Percentiles rank a stretch among this genome's conserved stretches.
Conservation (phyloP, 441 rosid species). For the Gossypium trilobum region DNA sequence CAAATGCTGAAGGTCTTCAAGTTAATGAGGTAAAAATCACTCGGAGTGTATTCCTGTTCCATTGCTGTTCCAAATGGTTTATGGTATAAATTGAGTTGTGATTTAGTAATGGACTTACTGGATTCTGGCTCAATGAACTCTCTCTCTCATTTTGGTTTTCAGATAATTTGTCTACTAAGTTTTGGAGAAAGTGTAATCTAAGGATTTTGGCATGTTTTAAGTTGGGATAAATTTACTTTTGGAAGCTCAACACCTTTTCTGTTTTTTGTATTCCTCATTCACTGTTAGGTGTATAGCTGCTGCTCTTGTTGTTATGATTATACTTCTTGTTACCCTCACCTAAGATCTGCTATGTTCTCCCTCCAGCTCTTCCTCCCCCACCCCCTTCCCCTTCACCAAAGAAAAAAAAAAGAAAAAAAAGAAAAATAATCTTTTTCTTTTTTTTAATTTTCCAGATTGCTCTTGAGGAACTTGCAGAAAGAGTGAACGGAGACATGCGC, state of each 20-base stretch:
- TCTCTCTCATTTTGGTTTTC: not conserved
- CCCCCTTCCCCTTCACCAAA: not conserved
- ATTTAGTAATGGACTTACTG: not conserved
- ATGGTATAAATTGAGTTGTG: not conserved
- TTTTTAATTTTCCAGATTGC: constrained; percentile 43
- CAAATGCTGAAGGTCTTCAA: constrained; percentile 74
- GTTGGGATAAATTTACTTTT: not conserved
- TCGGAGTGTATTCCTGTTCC: not conserved
- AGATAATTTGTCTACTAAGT: not conserved
- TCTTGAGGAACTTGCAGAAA: constrained; percentile 88
- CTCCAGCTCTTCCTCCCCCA: not conserved
- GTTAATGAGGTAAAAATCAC: constrained; percentile 51
- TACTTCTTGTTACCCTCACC: not conserved
- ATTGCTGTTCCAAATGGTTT: not conserved
- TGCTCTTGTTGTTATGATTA: not conserved
- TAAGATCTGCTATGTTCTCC: not conserved
- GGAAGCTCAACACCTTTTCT: not conserved
- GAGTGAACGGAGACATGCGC: constrained; percentile 92
- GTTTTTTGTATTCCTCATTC: not conserved
- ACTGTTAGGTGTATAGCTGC: not conserved
- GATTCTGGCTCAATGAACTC: not conserved
- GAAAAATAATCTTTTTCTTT: too few species aligned
- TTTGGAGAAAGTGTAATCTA: not conserved
- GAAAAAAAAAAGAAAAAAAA: not conserved
- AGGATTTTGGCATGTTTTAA: not conserved